phyloP scores from a whole-genome alignment of 306 rosid species.

The Echinosophora koreensis region DNA sequence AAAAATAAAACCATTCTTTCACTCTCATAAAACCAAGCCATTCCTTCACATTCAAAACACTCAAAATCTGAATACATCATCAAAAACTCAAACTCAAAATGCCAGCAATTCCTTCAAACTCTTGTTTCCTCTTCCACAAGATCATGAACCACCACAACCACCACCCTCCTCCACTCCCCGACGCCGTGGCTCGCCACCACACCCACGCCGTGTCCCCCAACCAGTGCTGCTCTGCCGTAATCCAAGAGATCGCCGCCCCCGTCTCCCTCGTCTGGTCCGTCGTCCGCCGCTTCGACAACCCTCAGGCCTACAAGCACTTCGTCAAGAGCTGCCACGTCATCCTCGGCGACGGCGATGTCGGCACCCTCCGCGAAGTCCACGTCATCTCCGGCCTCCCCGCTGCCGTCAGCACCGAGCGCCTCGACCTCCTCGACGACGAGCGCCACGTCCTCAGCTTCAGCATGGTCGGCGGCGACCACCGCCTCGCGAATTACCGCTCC shows the following conservation, averaged over 20 bases:
- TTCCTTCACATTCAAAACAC: no score
- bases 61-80: no score
- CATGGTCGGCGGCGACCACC: slow-evolving; percentile 93
- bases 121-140: slow-evolving; percentile 54
- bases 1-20: no score
- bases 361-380: slow-evolving; percentile 81
- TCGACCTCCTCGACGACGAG: slow-evolving; percentile 93
- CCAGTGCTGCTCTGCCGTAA: slow-evolving; percentile 91
- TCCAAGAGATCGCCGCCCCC: slow-evolving; percentile 85
- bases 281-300: slow-evolving; percentile 93
- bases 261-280: slow-evolving; percentile 89
- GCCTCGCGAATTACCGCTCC: slow-evolving; percentile 81
- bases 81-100: slow-evolving; percentile 36
- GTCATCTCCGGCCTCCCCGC: slow-evolving; percentile 95
- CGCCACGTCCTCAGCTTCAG: slow-evolving; percentile 91
- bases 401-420: slow-evolving; percentile 82
- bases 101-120: slow-evolving; percentile 57
- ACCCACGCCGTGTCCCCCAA: slow-evolving; percentile 53
- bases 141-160: slow-evolving; percentile 36
- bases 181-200: slow-evolving; percentile 71
- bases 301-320: slow-evolving; percentile 92
- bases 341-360: slow-evolving; percentile 87
- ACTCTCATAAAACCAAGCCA: no score
- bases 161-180: slow-evolving; percentile 51
- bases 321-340: slow-evolving; percentile 91